phyloP scores from a whole-genome alignment of 2,329 filamentous ascomycete species.

The Lasiodiplodia citricola region DNA sequence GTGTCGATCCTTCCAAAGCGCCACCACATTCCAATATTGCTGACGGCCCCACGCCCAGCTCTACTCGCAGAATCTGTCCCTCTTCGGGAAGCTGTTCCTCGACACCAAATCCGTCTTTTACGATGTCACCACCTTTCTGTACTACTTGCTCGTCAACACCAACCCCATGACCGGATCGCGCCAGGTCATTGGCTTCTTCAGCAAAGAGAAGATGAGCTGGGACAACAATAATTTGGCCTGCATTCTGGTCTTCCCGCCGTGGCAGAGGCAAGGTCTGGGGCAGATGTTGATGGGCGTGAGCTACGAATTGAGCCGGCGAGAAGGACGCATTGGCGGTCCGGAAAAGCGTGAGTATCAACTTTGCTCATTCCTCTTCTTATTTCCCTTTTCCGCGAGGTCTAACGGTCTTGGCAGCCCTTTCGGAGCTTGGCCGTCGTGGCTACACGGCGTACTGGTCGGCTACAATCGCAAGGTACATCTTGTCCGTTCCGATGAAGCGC shows the following conservation, averaged over 20 bases:
- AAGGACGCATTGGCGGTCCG: constrained; percentile 84
- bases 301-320: constrained; percentile 86
- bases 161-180: constrained; percentile 20
- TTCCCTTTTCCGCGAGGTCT: not conserved
- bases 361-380: not conserved
- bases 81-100: constrained; percentile 96
- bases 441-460: constrained; percentile 88
- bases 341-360: constrained; percentile 68
- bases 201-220: constrained; percentile 98
- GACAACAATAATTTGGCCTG: constrained; percentile 98
- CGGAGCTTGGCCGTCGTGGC: constrained; percentile 79
- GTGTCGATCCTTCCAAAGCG: not conserved
- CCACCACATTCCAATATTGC: not conserved
- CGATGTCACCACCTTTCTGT: constrained; percentile 91
- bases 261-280: constrained; percentile 88
- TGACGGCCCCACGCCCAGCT: constrained; percentile 50
- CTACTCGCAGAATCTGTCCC: constrained; percentile 92
- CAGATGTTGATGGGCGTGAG: constrained; percentile 89
- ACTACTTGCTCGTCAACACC: constrained; percentile 77
- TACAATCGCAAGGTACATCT: constrained; percentile 74
- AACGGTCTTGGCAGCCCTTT: constrained; percentile 61
- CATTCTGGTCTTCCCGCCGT: constrained; percentile 93
- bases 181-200: constrained; percentile 93
- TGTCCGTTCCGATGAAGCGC: constrained; percentile 53
- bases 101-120: constrained; percentile 99